Evolutionary conservation across 2,329 filamentous ascomycete genomes (phyloP), one percentile per base, ranked within the genome.

Genomic region (Ilyonectria robusta): DNA sequence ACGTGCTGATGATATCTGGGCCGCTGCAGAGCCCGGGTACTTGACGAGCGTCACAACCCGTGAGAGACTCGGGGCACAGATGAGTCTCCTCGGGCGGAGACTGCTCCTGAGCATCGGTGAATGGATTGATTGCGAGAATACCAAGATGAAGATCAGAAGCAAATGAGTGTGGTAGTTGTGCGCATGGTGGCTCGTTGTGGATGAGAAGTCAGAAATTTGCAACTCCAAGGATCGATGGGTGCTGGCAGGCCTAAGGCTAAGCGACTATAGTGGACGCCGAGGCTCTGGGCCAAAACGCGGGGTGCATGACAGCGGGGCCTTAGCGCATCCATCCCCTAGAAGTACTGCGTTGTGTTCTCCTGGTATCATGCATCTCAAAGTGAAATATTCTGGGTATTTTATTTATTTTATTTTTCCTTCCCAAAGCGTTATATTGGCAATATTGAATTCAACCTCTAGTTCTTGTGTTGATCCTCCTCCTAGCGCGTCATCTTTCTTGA

Each of bases 81-180:
- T 63, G 67, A 72, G 68, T 68, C 69, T 69, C 66, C 69, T 65
- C 42, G 44, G 47, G 35, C 63, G 65, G 53, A 77, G 66, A 62
- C 51, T 70, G 19, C 71, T 71, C 64, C 65, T 75, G n/a, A 77
- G 68, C 76, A 78, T 78, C 61, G 47, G 67, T 64, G 40, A 42
- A 48, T 44, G 42, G 56, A 31, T 23, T 10, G 37, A 47, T 17
- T 35, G 15, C 3, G 13, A 60, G 8, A 15, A 2, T 13, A 21
- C 5, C 10, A 33, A 50, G 17, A 33, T 37, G 10, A 26, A 7
- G 40, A 23, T 26, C 51, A 15, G 15, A 17, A 54, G 47, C 13
- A 59, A 64, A 59, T 54, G 55, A 59, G 40, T 7, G 59, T 46
- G 15, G 54, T 33, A 19, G 33, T 40, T 33, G 23, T 59, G 37